These are phyloP conservation scores for Calcarisporium arbuscula DNA, from an alignment of 2,329 filamentous ascomycete genomes.

Conservation along the genomic window DNA sequence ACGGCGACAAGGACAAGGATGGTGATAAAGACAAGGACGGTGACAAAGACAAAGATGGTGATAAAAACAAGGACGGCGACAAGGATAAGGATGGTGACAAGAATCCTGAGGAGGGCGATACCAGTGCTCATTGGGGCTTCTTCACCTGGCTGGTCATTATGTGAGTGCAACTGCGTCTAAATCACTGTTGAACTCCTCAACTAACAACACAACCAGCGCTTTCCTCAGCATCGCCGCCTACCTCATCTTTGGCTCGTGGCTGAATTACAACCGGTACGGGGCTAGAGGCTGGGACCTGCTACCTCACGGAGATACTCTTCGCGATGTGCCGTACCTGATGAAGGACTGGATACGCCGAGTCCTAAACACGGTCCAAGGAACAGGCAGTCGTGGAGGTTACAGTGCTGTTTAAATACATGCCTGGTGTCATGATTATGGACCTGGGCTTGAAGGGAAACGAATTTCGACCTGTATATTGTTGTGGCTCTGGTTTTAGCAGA, in stretches of 20 bases:
- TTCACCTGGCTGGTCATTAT: conserved; percentile 96
- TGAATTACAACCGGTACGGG: conserved; percentile 97
- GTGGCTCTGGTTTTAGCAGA: no score
- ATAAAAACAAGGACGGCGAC: conserved; percentile 42
- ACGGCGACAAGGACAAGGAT: no score
- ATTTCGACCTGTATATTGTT: no score
- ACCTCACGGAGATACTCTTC: conserved; percentile 85
- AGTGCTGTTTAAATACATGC: conserved; percentile 66
- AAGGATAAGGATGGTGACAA: conserved; percentile 35
- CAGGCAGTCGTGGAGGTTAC: conserved; percentile 82
- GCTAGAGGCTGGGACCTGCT: conserved; percentile 92
- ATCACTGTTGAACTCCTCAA: conserved; percentile 2
- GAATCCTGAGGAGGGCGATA: conserved; percentile 39
- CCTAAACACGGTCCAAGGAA: conserved; percentile 76
- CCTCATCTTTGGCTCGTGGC: conserved; percentile 96
- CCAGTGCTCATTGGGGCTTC: conserved; percentile 73
- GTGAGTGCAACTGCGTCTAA: conserved; percentile 46
- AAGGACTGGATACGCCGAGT: conserved; percentile 82
- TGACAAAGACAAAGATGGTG: conserved; percentile 83
- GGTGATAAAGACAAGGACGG: no score
- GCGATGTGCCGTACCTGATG: conserved; percentile 85
- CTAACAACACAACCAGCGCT: conserved; percentile 46
- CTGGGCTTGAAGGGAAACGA: neutral
- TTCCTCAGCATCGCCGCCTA: conserved; percentile 85
- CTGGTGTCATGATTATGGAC: neutral